Conservation (phyloP, 2,329 filamentous ascomycete species). For the Bertia moriformis region DNA sequence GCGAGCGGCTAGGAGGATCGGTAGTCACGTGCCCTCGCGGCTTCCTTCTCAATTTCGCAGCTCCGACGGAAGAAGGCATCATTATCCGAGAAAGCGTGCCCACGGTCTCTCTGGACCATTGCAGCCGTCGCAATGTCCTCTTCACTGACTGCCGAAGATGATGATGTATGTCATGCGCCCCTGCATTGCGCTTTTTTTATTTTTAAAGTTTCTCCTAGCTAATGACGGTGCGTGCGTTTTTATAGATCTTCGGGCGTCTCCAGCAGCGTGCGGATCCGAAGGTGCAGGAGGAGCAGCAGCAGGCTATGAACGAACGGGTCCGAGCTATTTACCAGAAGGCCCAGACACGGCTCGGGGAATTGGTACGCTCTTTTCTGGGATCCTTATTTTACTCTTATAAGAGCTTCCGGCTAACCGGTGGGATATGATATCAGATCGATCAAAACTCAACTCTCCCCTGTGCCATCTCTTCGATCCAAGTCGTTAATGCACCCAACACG, state of each 20-base stretch:
- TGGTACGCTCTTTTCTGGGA: background rate
- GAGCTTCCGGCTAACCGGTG: conserved; percentile 5
- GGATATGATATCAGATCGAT: conserved; percentile 37
- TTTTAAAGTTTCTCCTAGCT: conserved; percentile 9
- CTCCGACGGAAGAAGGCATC: too few relatives aligned
- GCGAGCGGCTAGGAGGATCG: too few relatives aligned
- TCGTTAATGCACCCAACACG: conserved; percentile 75
- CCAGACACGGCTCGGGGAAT: background rate
- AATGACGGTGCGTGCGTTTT: too few relatives aligned
- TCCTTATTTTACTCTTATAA: conserved; percentile 1
- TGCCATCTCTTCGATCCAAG: conserved; percentile 69
- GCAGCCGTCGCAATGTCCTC: conserved; percentile 1
- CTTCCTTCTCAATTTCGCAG: too few relatives aligned
- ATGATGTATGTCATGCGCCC: conserved; percentile 9
- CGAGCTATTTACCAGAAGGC: conserved; percentile 14
- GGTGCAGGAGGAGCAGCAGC: conserved; percentile 40
- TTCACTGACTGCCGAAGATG: background rate
- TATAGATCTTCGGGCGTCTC: conserved; percentile 43
- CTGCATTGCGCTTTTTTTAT: too few relatives aligned
- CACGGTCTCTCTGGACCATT: background rate
- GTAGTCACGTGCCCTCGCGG: too few relatives aligned
- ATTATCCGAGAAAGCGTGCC: background rate
- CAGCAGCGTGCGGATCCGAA: conserved; percentile 42
- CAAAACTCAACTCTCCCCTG: conserved; percentile 78
- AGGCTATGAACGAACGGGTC: conserved; percentile 42